These are phyloP conservation scores for Funneliformis geosporum DNA, from an alignment of 192 early-diverging fungal species.

Conservation along the genomic window DNA sequence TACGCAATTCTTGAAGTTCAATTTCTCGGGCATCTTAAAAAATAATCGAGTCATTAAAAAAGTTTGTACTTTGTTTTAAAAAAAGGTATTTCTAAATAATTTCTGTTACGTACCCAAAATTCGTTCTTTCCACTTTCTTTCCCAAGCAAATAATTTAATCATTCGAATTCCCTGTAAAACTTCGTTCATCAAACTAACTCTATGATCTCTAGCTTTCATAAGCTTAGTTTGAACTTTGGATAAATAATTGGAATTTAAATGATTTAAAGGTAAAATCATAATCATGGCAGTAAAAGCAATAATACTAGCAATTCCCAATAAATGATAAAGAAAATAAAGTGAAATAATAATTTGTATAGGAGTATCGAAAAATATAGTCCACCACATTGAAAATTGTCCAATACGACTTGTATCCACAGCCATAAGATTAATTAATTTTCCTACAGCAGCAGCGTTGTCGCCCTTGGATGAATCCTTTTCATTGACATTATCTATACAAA, in stretches of 20 bases:
- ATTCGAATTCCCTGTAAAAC: slow-evolving; percentile 82
- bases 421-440: slow-evolving; percentile 75
- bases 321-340: slow-evolving; percentile 65
- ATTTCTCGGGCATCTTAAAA: slow-evolving; percentile 37
- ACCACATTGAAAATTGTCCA: slow-evolving; percentile 53
- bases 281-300: slow-evolving; percentile 44
- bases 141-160: slow-evolving; percentile 92
- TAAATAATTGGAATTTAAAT: slow-evolving; percentile 27
- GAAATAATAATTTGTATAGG: slow-evolving; percentile 69
- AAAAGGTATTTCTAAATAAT: slow-evolving; percentile 57
- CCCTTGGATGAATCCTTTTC: neutral
- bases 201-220: slow-evolving; percentile 63
- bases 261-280: slow-evolving; percentile 37
- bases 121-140: slow-evolving; percentile 52
- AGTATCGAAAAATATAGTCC: slow-evolving; percentile 52
- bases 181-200: slow-evolving; percentile 67
- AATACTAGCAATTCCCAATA: slow-evolving; percentile 64
- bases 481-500: neutral
- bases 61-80: slow-evolving; percentile 54
- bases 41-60: slow-evolving; percentile 7
- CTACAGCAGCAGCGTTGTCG: slow-evolving; percentile 45
- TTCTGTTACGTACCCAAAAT: slow-evolving; percentile 69
- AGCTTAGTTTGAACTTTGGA: slow-evolving; percentile 54
- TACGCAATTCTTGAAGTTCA: slow-evolving; percentile 39
- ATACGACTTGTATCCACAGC: slow-evolving; percentile 70